phyloP scores from a whole-genome alignment of 495 filamentous ascomycete genomes.

The Daldinia loculata region DNA sequence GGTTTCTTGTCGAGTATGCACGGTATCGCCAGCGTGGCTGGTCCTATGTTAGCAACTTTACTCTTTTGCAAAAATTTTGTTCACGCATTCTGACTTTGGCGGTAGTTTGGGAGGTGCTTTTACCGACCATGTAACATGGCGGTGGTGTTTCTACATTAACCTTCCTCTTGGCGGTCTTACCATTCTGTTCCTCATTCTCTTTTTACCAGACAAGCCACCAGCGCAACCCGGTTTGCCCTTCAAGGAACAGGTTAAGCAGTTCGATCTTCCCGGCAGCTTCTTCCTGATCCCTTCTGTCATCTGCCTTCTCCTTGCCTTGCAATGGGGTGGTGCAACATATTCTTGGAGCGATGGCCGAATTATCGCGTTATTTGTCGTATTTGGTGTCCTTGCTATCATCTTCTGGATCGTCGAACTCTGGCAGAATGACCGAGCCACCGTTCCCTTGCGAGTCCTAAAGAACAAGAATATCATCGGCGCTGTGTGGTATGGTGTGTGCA shows the following conservation, averaged over 20 bases:
- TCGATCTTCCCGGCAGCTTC: slow-evolving; percentile 44
- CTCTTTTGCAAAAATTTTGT: background rate
- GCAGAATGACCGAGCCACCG: slow-evolving; percentile 24
- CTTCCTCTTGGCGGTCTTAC: slow-evolving; percentile 65
- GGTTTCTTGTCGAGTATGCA: slow-evolving; percentile 20
- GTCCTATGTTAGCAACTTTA: slow-evolving; percentile 21
- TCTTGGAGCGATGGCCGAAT: slow-evolving; percentile 72
- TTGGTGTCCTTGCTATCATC: slow-evolving; percentile 64
- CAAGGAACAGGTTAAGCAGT: slow-evolving; percentile 51
- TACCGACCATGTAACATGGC: slow-evolving; percentile 68
- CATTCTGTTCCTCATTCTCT: slow-evolving; percentile 58
- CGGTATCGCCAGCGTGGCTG: slow-evolving; percentile 24
- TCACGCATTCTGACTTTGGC: slow-evolving; percentile 17
- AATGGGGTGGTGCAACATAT: slow-evolving; percentile 83
- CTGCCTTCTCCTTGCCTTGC: slow-evolving; percentile 77
- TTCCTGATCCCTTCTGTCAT: slow-evolving; percentile 57
- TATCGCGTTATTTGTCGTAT: slow-evolving; percentile 74
- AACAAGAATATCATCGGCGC: slow-evolving; percentile 29
- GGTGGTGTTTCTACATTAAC: slow-evolving; percentile 68
- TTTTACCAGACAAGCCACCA: slow-evolving; percentile 54
- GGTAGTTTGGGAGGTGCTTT: slow-evolving; percentile 66
- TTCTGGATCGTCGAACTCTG: slow-evolving; percentile 21
- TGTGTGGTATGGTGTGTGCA: slow-evolving; percentile 27
- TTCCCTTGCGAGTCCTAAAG: slow-evolving; percentile 22
- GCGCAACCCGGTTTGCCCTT: slow-evolving; percentile 33